Base-by-base conservation (phyloP, 768 basidiomycete species). In the Collybia sordida region DNA sequence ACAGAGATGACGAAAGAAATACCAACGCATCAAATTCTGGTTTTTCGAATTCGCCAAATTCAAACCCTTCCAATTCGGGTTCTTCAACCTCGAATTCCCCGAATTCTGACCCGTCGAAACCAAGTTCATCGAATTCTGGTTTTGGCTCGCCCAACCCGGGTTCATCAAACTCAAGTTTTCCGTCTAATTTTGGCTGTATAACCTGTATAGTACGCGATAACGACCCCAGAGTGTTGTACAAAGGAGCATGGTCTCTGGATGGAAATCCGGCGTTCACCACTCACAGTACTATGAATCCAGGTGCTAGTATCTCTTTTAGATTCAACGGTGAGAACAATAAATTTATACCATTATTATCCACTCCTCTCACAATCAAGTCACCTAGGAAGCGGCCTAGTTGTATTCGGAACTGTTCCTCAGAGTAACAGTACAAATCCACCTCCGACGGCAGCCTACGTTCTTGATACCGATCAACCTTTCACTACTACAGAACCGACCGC, bases 321-420 rank as follows among this genome's bases (percentile, higher is more conserved):
- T 77, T 77, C 52, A 71, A 69, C 49, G 73, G 75, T 73, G 46
- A 45, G 65, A 31, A 3, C 31, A 31, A 14, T 31, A 11, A 6
- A 31, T 14, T 52, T 12, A 22, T 34, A 38, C 34, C 9, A 14
- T n/a, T n/a, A 23, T 35, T 46, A 37, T 24, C 25, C 8, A 9
- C 17, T 27, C 27, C 22, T 14, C 35, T 36, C 31, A 24, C 8
- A 4, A 12, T 47, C 45, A 28, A 8, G 15, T 11, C 23, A 15
- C 14, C n/a, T 40, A 80, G 77, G 75, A n/a, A 73, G 68, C n/a
- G 71, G 68, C 19, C 71, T 80, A 14, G 62, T 69, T 2, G 71
- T 79, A 6, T 71, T 74, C 45, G 79, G 79, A 0, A 73, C 72
- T 6, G 68, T 79, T 11, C 72, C 73, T 4, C 53, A 58, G 15